These are phyloP conservation scores for Cyberlindnera japonica DNA, from an alignment of 805 yeast species.

Conservation along the genomic window DNA sequence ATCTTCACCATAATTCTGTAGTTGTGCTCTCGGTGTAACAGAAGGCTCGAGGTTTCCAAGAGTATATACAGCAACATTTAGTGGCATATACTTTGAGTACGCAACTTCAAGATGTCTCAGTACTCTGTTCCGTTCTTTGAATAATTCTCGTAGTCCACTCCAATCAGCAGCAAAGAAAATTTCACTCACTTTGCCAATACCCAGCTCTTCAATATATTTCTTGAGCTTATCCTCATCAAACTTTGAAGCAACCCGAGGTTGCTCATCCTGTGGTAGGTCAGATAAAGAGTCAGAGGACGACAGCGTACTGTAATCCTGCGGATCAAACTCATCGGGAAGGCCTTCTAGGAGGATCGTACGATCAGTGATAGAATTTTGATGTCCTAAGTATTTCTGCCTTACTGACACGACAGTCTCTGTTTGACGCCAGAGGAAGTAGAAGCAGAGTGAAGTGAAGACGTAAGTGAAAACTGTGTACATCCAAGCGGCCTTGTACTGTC, in stretches of 20 bases:
- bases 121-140: slow-evolving; percentile 50
- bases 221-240: slow-evolving; percentile 60
- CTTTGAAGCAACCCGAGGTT: slow-evolving; percentile 1
- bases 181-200: slow-evolving; percentile 76
- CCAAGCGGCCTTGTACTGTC: slow-evolving; percentile 64
- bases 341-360: slow-evolving; percentile 86
- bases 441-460: slow-evolving; percentile 69
- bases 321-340: slow-evolving; percentile 73
- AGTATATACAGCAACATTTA: slow-evolving; percentile 25
- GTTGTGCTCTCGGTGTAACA: slow-evolving; percentile 18
- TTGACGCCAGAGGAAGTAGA: slow-evolving; percentile 60
- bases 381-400: slow-evolving; percentile 80
- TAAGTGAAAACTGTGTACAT: slow-evolving; percentile 85
- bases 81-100: slow-evolving; percentile 21
- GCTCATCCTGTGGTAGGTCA: slow-evolving; percentile 1
- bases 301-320: slow-evolving; percentile 21
- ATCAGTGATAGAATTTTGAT: slow-evolving; percentile 86
- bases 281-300: slow-evolving; percentile 13
- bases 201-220: slow-evolving; percentile 70
- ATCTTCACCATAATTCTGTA: slow-evolving; percentile 3
- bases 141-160: slow-evolving; percentile 63
- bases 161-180: slow-evolving; percentile 84
- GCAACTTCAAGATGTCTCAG: slow-evolving; percentile 61
- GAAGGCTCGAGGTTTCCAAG: slow-evolving; percentile 28
- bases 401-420: slow-evolving; percentile 70